Evolutionary conservation across 148 eudicot species (phyloP).

Genomic region (Diospyros kaki): DNA sequence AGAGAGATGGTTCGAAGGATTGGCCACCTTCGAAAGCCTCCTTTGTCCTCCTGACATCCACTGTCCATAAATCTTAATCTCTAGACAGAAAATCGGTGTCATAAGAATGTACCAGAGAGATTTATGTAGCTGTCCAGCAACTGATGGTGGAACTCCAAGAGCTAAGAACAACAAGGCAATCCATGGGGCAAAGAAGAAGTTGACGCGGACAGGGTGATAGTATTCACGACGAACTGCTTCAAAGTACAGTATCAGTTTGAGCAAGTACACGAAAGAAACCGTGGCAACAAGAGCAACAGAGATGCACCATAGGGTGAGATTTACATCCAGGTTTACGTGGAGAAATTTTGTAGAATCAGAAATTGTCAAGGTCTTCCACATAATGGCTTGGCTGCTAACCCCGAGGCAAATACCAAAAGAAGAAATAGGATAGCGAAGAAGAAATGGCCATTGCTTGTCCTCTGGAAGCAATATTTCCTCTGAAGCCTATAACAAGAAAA

Average conservation of each 20-base stretch:
- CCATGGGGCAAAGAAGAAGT: slow-evolving; percentile 96
- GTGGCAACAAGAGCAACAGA: slow-evolving; percentile 38
- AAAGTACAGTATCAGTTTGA: slow-evolving; percentile 68
- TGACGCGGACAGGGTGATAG: slow-evolving; percentile 79
- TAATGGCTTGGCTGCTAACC: slow-evolving; percentile 79
- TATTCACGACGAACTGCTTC: slow-evolving; percentile 94
- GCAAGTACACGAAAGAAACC: slow-evolving; percentile 43
- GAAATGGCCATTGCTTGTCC: slow-evolving; percentile 93
- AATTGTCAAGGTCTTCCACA: slow-evolving; percentile 74
- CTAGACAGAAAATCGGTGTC: slow-evolving; percentile 68
- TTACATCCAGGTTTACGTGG: slow-evolving; percentile 50
- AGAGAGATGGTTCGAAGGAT: slow-evolving; percentile 74
- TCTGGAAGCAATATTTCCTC: slow-evolving; percentile 81
- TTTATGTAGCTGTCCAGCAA: slow-evolving; percentile 34
- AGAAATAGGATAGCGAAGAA: slow-evolving; percentile 68
- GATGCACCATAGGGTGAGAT: slow-evolving; percentile 62
- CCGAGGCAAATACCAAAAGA: slow-evolving; percentile 94
- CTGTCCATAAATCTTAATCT: slow-evolving; percentile 88
- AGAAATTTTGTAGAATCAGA: slow-evolving; percentile 61
- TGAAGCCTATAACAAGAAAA: slow-evolving; percentile 45
- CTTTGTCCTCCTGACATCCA: slow-evolving; percentile 98
- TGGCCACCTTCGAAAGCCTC: slow-evolving; percentile 86
- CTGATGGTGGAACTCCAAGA: slow-evolving; percentile 58
- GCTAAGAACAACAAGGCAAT: slow-evolving; percentile 60
- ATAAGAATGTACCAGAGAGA: slow-evolving; percentile 77